Conservation (phyloP, 441 rosid species). For the California macrophylla region DNA sequence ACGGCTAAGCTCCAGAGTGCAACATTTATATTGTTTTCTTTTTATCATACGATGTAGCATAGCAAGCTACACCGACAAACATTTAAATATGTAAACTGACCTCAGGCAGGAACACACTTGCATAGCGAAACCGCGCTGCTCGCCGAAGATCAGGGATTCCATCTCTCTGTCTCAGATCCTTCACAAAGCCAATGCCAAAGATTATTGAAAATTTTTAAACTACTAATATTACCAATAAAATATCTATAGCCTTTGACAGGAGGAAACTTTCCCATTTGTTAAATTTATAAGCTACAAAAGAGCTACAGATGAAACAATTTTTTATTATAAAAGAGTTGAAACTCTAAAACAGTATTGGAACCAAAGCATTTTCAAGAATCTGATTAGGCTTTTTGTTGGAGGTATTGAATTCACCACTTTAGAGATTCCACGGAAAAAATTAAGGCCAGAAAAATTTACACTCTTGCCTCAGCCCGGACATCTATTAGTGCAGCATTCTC, state of each 20-base stretch:
- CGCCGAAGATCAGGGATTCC: conserved; percentile 93
- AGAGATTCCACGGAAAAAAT: conserved; percentile 15
- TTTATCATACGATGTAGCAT: conserved; percentile 7
- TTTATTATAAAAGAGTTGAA: conserved; percentile 7
- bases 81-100: conserved; percentile 36
- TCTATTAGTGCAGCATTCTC: conserved; percentile 71
- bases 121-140: conserved; percentile 75
- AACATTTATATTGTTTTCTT: neutral
- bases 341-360: conserved; percentile 7
- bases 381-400: conserved; percentile 6
- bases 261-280: neutral
- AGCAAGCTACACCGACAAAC: neutral
- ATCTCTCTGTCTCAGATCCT: conserved; percentile 74
- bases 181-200: conserved; percentile 23
- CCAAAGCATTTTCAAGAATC: neutral
- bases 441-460: conserved; percentile 29
- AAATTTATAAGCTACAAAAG: conserved; percentile 3
- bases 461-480: conserved; percentile 94
- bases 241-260: neutral
- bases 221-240: conserved; percentile 12
- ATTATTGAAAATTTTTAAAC: conserved; percentile 11
- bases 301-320: conserved; percentile 11
- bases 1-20: conserved; percentile 7
- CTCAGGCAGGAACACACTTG: conserved; percentile 66
- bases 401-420: conserved; percentile 3